These are phyloP conservation scores for Plasmodium inui DNA, from an alignment of 169 alveolate genomes.

Conservation along the genomic window DNA sequence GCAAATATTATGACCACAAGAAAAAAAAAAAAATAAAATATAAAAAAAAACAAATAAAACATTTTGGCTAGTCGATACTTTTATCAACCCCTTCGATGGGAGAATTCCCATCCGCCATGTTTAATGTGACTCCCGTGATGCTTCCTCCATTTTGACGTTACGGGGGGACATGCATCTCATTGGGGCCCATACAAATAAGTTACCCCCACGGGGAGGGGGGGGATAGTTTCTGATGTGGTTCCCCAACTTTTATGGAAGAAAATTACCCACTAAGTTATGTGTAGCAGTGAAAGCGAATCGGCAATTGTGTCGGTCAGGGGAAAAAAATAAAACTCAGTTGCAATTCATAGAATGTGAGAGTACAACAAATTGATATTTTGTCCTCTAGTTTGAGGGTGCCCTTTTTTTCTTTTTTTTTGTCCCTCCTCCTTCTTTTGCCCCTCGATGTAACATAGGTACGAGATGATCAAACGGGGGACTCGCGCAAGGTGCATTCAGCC, in stretches of 20 bases:
- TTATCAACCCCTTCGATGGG: background rate
- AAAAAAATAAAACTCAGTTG: background rate
- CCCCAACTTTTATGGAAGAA: background rate
- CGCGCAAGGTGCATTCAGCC: background rate
- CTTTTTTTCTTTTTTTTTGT: background rate
- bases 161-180: background rate
- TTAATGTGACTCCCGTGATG: background rate
- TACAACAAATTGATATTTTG: background rate
- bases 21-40: background rate
- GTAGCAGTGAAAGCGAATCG: background rate
- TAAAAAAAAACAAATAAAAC: background rate
- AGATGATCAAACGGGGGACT: background rate
- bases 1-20: background rate
- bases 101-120: background rate
- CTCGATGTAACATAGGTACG: background rate
- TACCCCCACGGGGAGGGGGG: background rate
- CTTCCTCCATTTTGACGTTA: background rate
- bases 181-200: background rate
- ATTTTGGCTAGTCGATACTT: background rate
- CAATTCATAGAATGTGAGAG: background rate
- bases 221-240: background rate
- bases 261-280: background rate
- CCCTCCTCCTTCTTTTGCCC: background rate
- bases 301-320: background rate
- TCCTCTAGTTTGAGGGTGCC: background rate